Evolutionary conservation across 208 protist species (phyloP), one percentile per base, ranked within the genome.

Genomic region (Leishmania amazonensis): DNA sequence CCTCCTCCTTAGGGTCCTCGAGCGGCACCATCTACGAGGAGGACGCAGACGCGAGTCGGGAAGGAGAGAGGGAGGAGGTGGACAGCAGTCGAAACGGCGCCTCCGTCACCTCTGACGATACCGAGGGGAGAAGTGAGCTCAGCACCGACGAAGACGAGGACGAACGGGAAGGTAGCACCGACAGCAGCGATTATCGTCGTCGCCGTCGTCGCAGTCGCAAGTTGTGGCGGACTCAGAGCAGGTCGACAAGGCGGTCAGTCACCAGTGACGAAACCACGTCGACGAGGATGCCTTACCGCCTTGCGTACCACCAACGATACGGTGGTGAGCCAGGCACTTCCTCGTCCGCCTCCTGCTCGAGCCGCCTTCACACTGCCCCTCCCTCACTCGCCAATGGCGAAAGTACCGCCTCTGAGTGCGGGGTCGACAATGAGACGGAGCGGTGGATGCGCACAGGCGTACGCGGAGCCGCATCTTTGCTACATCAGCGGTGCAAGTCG

Each of bases 1-100:
- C 72, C 42, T 82, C 83, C 9, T 86, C 75, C 75, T 51, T 86
- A 35, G 64, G 79, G 53, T 83, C 73, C 35, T 79, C 74, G 35
- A 74, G 49, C 21, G 70, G 2, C 3, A 65, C 45, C 47, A 75
- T 35, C 15, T 64, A n/a, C 53, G 53, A 60, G 38, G 75, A 78
- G 38, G 53, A 49, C 24, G n/a, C 75, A 19, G 57, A 68, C 38
- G 42, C 47, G 40, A 8, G 51, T 42, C 73, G 5, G n/a, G 62
- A 35, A 31, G 51, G 40, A 28, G 75, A 78, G 7, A 47, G 57
- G 0, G 75, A 62, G 24, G 75, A 49, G 19, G 47, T 21, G 28
- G 2, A 81, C 45, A 62, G 62, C 45, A 54, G 79, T 58, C 51
- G 42, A 1, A 68, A 64, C 4, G 53, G 35, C 35, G 67, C 47